Base-by-base conservation (phyloP, 1,284 basidiomycete species). In the Ganoderma boninense region DNA sequence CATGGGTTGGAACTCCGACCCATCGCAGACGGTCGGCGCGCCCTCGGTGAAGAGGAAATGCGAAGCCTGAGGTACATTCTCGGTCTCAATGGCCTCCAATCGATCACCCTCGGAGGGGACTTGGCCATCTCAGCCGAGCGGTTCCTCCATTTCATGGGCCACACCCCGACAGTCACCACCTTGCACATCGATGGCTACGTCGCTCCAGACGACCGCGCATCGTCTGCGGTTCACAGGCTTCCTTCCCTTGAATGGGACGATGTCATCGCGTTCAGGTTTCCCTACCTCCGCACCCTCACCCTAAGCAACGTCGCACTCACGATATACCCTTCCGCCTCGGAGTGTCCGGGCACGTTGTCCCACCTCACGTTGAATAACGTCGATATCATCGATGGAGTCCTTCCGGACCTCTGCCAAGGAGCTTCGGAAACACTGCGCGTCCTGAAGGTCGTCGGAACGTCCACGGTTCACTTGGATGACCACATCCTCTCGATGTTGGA, bases 161-260 rank as follows among this genome's bases (percentile, higher is more conserved):
- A 83, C 72, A 80, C 86, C 43, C 80, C 84, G 26, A 71, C 77
- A 13, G 76, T 90, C n/a, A 79, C 77, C 57, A 78, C 83, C 42
- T 77, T 90, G 11, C 82, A 83, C 62, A 82, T 89, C 69, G 84
- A 87, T 74, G 87, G 87, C 23, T 79, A 78, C 68, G 61, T 44
- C 52, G 38, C 65, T 35, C 20, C 61, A 6, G 54, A 64, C 13
- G 70, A 68, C 54, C 66, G 57, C 23, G 35, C 66, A 42, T 23
- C 64, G 52, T 61, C 61, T 66, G 32, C 65, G 18, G 49, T 57
- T 43, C 54, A 68, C 66, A 64, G 61, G 32, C 46, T 69, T n/a
- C 73, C 65, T 42, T 77, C 79, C 0, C 67, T 82, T 54, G 74
- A 78, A 43, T 82, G 80, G 80, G 78, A 81, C 71, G 76, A 79